Percentiles rank a stretch among this genome's conserved stretches.
Conservation (phyloP, 371 early-diverging fungal species). For the Rhizomucor miehei region DNA sequence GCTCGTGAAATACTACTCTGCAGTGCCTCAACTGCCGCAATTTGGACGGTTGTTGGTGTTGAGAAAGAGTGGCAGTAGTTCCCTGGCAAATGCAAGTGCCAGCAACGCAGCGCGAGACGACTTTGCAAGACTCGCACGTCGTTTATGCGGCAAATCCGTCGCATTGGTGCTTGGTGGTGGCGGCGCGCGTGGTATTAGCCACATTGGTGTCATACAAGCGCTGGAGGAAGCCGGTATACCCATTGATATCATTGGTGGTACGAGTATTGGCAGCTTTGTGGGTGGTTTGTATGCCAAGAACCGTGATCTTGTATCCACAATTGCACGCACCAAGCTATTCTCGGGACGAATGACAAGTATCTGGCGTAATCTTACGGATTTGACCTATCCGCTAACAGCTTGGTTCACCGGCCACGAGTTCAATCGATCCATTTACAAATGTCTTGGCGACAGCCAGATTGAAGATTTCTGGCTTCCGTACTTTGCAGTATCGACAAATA, state of each 20-base stretch:
- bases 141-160: constrained; percentile 91
- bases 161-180: constrained; percentile 99
- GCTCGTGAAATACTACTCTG: constrained; percentile 65
- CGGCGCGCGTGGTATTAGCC: constrained; percentile 97
- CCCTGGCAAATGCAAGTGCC: constrained; percentile 20
- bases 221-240: constrained; percentile 99
- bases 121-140: constrained; percentile 89
- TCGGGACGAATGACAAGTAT: constrained; percentile 75
- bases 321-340: constrained; percentile 87
- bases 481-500: constrained; percentile 97
- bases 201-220: constrained; percentile 95
- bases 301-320: constrained; percentile 84
- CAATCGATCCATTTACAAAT: constrained; percentile 95
- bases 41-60: constrained; percentile 33
- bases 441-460: constrained; percentile 90
- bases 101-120: constrained; percentile 48
- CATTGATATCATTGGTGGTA: constrained; percentile 98
- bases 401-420: constrained; percentile 93
- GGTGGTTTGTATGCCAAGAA: constrained; percentile 95
- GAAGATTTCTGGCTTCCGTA: constrained; percentile 99
- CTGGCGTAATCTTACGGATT: constrained; percentile 91
- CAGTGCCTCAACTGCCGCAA: constrained; percentile 35
- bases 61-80: constrained; percentile 23
- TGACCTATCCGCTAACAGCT: constrained; percentile 95
- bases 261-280: constrained; percentile 97